Evolutionary conservation across 495 filamentous ascomycete species (phyloP), one percentile per base, ranked within the genome.

Genomic region (Penicillium turbatum): DNA sequence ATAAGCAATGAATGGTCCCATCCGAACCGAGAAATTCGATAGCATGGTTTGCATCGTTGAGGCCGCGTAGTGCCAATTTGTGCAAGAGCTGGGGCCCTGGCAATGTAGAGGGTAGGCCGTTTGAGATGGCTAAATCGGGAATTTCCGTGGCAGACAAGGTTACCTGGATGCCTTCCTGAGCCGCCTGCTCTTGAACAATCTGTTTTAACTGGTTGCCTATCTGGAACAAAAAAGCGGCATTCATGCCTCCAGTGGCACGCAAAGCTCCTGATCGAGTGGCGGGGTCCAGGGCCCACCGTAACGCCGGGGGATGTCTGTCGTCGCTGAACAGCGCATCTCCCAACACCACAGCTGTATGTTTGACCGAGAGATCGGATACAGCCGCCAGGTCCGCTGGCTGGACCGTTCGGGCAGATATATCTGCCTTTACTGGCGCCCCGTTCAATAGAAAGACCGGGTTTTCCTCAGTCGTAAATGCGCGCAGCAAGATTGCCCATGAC

Each of bases 41-140:
- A 6, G 84, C 84, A 30, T 51, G 39, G 13, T 62, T 44, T 13
- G 64, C 48, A 26, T 50, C 32, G 30, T 54, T 34, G 48, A 56
- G 29, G 11, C 53, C 52, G 57, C 53, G 37, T 32, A 68, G 58
- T 24, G 88, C 78, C 2, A 90, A 72, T n/a, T 85, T 63, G 63
- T 90, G 87, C 6, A 90, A 75, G 12, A 88, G 70, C 29, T 66
- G 50, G n/a, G 86, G 84, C 1, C 87, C 87, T 9, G 74, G 63
- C 11, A 87, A 55, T 6, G 58, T 56, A 36, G 50, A 48, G n/a
- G 86, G 84, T 5, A 71, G 61, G 13, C 75, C 67, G 63, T 90
- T 90, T 26, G 83, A 63, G 48, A 88, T 78, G 0, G 87, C 88
- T n/a, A 85, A 57, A 24, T 38, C 54, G 40, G 66, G 56, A 16